Percentiles rank a stretch among this genome's conserved stretches.
Evolutionary conservation across 1,139 yeast species (phyloP).

Genomic region (Sugiyamaella xylanicola): DNA sequence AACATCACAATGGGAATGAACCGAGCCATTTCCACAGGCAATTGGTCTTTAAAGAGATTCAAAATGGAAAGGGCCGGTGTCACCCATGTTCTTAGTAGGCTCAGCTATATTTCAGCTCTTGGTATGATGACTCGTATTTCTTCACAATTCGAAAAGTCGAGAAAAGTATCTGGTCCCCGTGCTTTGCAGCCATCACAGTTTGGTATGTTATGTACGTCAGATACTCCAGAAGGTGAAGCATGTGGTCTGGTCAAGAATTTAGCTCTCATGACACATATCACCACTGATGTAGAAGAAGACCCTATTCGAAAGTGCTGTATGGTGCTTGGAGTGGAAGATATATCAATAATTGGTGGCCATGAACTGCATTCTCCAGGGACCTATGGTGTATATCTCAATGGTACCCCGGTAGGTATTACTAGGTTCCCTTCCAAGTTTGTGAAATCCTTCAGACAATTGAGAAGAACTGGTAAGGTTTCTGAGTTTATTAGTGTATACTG

Average conservation of each 20-base stretch:
- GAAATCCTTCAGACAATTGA: constrained; percentile 68
- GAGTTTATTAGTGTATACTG: constrained; percentile 90
- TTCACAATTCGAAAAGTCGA: constrained; percentile 94
- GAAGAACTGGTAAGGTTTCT: constrained; percentile 84
- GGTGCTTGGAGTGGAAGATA: constrained; percentile 87
- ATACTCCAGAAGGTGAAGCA: constrained; percentile 99
- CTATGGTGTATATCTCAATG: constrained; percentile 85
- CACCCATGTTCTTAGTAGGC: constrained; percentile 88
- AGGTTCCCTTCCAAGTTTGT: constrained; percentile 85
- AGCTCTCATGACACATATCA: constrained; percentile 97
- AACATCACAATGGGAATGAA: constrained; percentile 93
- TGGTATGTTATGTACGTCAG: constrained; percentile 98
- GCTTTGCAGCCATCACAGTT: constrained; percentile 98
- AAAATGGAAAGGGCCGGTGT: constrained; percentile 99
- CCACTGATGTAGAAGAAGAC: constrained; percentile 95
- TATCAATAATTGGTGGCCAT: constrained; percentile 78
- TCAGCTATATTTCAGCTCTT: constrained; percentile 89
- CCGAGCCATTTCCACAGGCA: constrained; percentile 97
- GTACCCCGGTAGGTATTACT: constrained; percentile 90
- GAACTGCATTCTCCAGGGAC: constrained; percentile 75
- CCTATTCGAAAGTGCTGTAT: constrained; percentile 79
- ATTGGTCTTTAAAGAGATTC: constrained; percentile 97
- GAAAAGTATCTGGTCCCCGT: constrained; percentile 98
- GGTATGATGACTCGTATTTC: constrained; percentile 99
- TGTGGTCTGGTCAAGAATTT: constrained; percentile 97